Evolutionary conservation across 78 protist species (phyloP), one percentile per base, ranked within the genome.

Genomic region (Planoprotostelium fungivorum): DNA sequence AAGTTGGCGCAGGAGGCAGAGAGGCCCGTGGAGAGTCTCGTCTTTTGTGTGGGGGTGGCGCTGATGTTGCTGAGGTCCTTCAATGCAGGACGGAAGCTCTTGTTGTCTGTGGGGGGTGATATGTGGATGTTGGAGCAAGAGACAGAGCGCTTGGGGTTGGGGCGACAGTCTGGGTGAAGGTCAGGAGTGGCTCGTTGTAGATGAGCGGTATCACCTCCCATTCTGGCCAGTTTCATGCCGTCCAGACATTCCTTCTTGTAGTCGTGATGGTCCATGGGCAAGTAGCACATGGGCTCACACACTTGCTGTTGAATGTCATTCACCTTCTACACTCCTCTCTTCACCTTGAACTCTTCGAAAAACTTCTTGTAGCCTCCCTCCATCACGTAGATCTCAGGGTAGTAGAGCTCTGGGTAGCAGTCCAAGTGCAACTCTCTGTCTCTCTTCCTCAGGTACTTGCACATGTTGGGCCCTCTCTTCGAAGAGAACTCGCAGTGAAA

Each of bases 401-500:
- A 95, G 38, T 87, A 90, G 83, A 95, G 73, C 63, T 83, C 88
- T 37, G 97, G 95, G 93, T 93, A 95, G 25, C 29, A 0, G 31
- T 93, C 88, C 31, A 1, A 5, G 35, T 88, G 86, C 36, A 34
- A 29, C n/a, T 89, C 86, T 63, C 97, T 87, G 84, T 95, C 97
- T 38, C 95, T 34, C 0, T 36, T 84, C 86, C 97, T 86, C 86
- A 95, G 88, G 0, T 84, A n/a, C 34, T 88, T 36, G 31, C 87
- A 90, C 38, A 89, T 87, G 0, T 38, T 34, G 0, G 97, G 97
- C 25, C 93, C 97, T 87, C 97, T 88, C 84, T 95, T 88, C 87
- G 94, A 90, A 1, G 96, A 95, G 88, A 95, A 95, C 87, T 95
- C 97, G 92, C 97, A 95, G 85, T 95, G 96, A 83, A 95, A 95